Conservation (phyloP, 345 rosid genomes). For the Eucalyptus erythrocorys region DNA sequence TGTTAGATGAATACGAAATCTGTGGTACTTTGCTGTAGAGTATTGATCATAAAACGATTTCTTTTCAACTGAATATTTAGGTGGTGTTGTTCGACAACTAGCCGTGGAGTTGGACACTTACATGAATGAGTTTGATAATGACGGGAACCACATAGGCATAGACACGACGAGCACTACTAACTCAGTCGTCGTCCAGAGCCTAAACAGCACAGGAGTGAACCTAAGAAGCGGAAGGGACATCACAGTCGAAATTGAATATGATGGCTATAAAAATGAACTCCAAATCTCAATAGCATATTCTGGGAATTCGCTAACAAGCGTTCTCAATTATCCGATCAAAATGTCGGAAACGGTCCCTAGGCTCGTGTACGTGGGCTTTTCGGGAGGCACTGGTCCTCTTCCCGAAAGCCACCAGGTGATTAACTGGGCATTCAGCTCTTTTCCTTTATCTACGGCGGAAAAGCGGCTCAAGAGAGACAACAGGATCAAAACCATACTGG, state of each 20-base stretch:
- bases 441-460: background rate
- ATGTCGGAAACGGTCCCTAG: constrained; percentile 8
- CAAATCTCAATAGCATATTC: constrained; percentile 12
- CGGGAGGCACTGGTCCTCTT: constrained; percentile 17
- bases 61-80: background rate
- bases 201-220: constrained; percentile 15
- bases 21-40: background rate
- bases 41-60: background rate
- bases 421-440: constrained; percentile 6
- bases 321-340: constrained; percentile 18
- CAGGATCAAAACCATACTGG: background rate
- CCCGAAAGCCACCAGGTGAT: constrained; percentile 13
- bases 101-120: constrained; percentile 34
- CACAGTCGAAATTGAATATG: constrained; percentile 2
- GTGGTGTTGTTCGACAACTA: constrained; percentile 9
- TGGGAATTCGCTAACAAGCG: constrained; percentile 1
- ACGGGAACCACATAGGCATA: constrained; percentile 20
- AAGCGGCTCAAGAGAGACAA: background rate
- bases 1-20: background rate
- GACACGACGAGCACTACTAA: constrained; percentile 8
- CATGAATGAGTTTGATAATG: constrained; percentile 21
- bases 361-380: constrained; percentile 18
- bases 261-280: background rate
- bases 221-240: constrained; percentile 25
- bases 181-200: constrained; percentile 3